Evolutionary conservation across 208 protist species (phyloP), one percentile per base, ranked within the genome.

Genomic region (Angomonas deanei): DNA sequence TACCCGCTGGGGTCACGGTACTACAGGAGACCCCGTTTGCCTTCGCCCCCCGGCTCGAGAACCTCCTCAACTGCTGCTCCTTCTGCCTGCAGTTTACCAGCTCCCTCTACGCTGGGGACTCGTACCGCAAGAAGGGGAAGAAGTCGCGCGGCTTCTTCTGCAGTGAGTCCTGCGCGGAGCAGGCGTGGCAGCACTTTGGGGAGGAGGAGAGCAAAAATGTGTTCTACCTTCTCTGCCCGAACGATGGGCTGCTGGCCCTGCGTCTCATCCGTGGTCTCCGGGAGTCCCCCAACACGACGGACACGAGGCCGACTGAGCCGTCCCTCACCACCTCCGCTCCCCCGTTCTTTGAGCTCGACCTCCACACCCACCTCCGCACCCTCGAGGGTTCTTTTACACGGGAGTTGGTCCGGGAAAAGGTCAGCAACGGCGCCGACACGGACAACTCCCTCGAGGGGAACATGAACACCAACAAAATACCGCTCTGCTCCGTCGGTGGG

Each of bases 61-160:
- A 72, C 53, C 70, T 91, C 67, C 66, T 91, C 27, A 77, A 77
- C 1, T 75, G 76, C 23, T 96, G 90, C 74, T 81, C 76, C 49
- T 91, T 85, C 60, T 93, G 87, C 61, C 72, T 96, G 53, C 80
- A 86, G 55, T 73, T 76, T 57, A 90, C 80, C 49, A 74, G 72
- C 23, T 73, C 67, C 49, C 71, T 96, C 11, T 92, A 90, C 68
- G 80, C 76, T 19, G 77, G 80, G 33, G 74, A 84, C 17, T 60
- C 74, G 26, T 93, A 79, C 61, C 86, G 84, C 30, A 31, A 39
- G 39, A 64, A 68, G 32, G 65, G 63, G 28, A 77, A 76, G 55
- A 79, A 84, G 54, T 78, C 76, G 26, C 80, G 90, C n/a, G 90
- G 90, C 26, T 76, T 96, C 28, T 96, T 93, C 68, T 96, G 87